Percentiles rank a stretch among this genome's conserved stretches.
Conservation (phyloP, 805 yeast genomes). For the Saturnispora sekii region DNA sequence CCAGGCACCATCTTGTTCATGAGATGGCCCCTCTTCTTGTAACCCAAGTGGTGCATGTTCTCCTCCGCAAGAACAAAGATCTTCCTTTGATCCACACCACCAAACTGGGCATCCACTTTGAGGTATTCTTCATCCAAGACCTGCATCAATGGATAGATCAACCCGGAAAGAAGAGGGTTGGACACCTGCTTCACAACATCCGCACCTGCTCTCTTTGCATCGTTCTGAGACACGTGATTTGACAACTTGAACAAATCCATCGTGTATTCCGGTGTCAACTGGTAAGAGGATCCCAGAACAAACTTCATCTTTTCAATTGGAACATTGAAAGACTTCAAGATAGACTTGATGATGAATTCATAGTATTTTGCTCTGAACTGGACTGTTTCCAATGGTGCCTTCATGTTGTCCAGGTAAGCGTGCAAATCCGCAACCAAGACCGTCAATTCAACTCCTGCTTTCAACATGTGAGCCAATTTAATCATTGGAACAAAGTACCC, state of each 20-base stretch:
- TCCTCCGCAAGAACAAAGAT: constrained; percentile 96
- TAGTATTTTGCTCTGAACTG: constrained; percentile 84
- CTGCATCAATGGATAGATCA: constrained; percentile 97
- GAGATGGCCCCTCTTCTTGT: constrained; percentile 94
- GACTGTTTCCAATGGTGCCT: constrained; percentile 92
- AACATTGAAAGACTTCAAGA: constrained; percentile 76
- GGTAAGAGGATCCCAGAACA: constrained; percentile 86
- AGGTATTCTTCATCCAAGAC: constrained; percentile 92
- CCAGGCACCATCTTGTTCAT: constrained; percentile 99
- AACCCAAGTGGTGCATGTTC: constrained; percentile 74
- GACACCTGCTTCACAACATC: constrained; percentile 97
- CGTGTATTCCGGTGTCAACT: constrained; percentile 65
- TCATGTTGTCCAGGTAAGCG: constrained; percentile 96
- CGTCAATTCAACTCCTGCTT: constrained; percentile 92
- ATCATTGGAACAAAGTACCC: constrained; percentile 99
- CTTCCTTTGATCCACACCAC: constrained; percentile 98
- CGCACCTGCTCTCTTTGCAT: constrained; percentile 98
- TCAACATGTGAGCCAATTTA: constrained; percentile 85
- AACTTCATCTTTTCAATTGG: constrained; percentile 84
- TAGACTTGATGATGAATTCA: constrained; percentile 73
- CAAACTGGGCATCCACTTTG: constrained; percentile 88
- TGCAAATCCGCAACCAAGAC: constrained; percentile 92
- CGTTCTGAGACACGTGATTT: constrained; percentile 83
- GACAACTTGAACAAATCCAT: constrained; percentile 83
- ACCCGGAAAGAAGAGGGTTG: constrained; percentile 85